Evolutionary conservation across 2,329 filamentous ascomycete species (phyloP).

Genomic region (Colletotrichum cuscutae): DNA sequence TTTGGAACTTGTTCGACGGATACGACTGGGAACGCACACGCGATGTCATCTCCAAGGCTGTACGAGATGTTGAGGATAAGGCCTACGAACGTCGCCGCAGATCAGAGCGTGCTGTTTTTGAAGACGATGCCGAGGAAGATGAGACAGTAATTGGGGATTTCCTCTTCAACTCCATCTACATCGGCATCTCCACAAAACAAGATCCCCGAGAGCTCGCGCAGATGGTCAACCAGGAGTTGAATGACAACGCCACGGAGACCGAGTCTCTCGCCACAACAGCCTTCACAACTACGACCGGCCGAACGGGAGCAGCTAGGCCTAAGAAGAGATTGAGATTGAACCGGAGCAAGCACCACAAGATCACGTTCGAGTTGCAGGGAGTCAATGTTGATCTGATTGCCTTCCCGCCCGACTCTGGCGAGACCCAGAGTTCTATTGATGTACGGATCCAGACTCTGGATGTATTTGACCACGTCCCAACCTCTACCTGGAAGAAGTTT

Average conservation of each 20-base stretch:
- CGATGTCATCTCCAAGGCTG: constrained; percentile 86
- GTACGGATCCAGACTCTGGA: constrained; percentile 85
- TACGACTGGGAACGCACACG: constrained; percentile 95
- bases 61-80: constrained; percentile 86
- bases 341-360: constrained; percentile 91
- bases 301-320: constrained; percentile 52
- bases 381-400: constrained; percentile 84
- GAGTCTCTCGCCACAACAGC: constrained; percentile 87
- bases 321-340: constrained; percentile 75
- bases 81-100: constrained; percentile 79
- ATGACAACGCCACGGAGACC: constrained; percentile 88
- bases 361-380: constrained; percentile 91
- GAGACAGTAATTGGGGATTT: constrained; percentile 93
- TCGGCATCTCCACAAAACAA: constrained; percentile 86
- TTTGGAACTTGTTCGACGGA: constrained; percentile 98
- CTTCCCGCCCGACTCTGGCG: constrained; percentile 79
- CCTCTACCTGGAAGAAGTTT: constrained; percentile 98
- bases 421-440: constrained; percentile 89
- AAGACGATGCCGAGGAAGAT: constrained; percentile 79
- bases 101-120: constrained; percentile 62
- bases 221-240: constrained; percentile 88
- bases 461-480: constrained; percentile 92
- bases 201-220: constrained; percentile 84
- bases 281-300: constrained; percentile 67
- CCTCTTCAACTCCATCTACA: constrained; percentile 98